These are phyloP conservation scores for Cadophora malorum DNA, from an alignment of 2,329 filamentous ascomycete species.

Conservation along the genomic window DNA sequence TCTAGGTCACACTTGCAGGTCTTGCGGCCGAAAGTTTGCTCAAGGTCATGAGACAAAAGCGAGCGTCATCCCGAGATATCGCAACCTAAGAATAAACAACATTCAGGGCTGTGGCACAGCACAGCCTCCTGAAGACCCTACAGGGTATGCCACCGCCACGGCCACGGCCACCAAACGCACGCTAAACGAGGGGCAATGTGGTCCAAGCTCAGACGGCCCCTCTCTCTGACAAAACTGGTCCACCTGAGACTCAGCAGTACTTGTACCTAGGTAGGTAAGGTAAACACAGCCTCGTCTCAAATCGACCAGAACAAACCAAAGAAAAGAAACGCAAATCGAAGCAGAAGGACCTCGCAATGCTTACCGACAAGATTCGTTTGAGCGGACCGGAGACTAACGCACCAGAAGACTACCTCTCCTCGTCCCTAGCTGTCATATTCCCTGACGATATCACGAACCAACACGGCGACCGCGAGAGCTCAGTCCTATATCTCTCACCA, in stretches of 20 bases:
- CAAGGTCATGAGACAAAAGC: background rate
- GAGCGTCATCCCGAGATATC: slow-evolving; percentile 1
- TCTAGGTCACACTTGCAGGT: background rate
- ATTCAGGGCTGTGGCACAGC: slow-evolving; percentile 5
- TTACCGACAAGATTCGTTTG: slow-evolving; percentile 54
- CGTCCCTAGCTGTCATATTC: slow-evolving; percentile 68
- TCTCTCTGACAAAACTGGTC: no score
- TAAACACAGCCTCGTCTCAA: background rate
- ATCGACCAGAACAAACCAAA: background rate
- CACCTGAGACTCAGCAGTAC: background rate
- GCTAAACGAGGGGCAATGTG: slow-evolving; percentile 12
- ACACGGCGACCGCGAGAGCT: slow-evolving; percentile 65
- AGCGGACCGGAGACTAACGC: slow-evolving; percentile 48
- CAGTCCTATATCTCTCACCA: slow-evolving; percentile 64
- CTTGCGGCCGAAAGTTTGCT: background rate
- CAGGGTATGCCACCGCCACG: no score
- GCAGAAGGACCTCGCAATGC: slow-evolving; percentile 47
- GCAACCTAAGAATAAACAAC: slow-evolving; percentile 2
- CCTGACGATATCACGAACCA: slow-evolving; percentile 69
- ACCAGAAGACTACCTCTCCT: slow-evolving; percentile 66
- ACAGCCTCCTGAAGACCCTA: no score
- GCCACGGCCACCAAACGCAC: background rate
- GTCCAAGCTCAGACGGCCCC: slow-evolving; percentile 11
- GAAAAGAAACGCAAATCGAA: background rate
- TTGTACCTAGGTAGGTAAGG: no score